Evolutionary conservation across 192 early-diverging fungal species (phyloP), one percentile per base, ranked within the genome.

Genomic region (Jimgerdemannia flammicorona): DNA sequence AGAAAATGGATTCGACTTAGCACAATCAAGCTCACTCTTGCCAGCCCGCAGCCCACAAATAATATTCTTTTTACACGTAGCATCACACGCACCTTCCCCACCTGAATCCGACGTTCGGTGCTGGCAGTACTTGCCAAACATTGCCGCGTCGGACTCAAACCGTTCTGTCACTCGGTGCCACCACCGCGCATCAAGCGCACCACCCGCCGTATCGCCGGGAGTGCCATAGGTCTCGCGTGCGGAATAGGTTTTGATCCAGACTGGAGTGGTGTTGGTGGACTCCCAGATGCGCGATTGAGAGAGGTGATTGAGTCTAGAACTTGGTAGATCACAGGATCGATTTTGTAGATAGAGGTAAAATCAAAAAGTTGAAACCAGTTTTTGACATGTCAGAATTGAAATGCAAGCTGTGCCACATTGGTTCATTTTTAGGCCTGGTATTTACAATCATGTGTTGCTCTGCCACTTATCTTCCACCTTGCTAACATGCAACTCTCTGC

Each of bases 311-410:
- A 75, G 71, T 89, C 87, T 7, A 89, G 78, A 4, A 89, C 84
- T 42, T 85, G 80, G 77, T 83, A 87, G 73, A 80, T 84, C 70
- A 81, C 76, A 42, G 83, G 74, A 70, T 89, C 87, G 64, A 89
- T 77, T 59, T 84, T 87, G 77, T 89, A 89, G 2, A 89, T 72
- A n/a, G n/a, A n/a, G n/a, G n/a, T n/a, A n/a, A n/a, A n/a, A n/a
- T n/a, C n/a, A n/a, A n/a, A n/a, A n/a, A n/a, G n/a, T n/a, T n/a
- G n/a, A n/a, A n/a, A n/a, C n/a, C n/a, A n/a, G n/a, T n/a, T n/a
- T n/a, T n/a, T n/a, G n/a, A n/a, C n/a, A n/a, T n/a, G n/a, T n/a
- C n/a, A n/a, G n/a, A n/a, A n/a, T n/a, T n/a, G n/a, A n/a, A n/a
- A n/a, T n/a, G n/a, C n/a, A n/a, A n/a, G n/a, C n/a, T n/a, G n/a